These are phyloP conservation scores for Blepharisma undulans DNA, from an alignment of 169 alveolate genomes.

Conservation along the genomic window DNA sequence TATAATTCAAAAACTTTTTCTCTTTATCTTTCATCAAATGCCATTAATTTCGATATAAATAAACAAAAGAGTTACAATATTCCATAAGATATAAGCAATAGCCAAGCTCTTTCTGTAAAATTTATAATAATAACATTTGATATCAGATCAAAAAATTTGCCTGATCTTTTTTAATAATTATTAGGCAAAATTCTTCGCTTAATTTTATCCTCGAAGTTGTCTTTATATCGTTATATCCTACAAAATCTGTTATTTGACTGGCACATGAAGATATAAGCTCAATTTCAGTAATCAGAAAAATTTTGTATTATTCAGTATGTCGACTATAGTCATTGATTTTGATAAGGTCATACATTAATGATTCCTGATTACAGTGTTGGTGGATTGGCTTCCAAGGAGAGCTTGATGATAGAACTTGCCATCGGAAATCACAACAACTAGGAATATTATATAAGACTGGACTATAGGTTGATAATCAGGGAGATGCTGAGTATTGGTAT, in stretches of 20 bases:
- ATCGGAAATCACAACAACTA: constrained; percentile 1
- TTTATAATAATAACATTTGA: too few species aligned
- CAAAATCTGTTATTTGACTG: not conserved
- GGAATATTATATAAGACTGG: not conserved
- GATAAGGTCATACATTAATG: not conserved
- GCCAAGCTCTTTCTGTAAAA: too few species aligned
- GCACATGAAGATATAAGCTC: not conserved
- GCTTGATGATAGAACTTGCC: not conserved
- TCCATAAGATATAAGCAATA: too few species aligned
- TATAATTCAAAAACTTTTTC: too few species aligned
- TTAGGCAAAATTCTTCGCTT: not conserved
- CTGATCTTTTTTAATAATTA: not conserved
- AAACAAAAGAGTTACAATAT: too few species aligned
- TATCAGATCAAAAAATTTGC: too few species aligned
- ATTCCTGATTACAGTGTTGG: not conserved
- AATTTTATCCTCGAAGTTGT: not conserved
- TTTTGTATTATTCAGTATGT: not conserved
- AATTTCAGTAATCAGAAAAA: not conserved
- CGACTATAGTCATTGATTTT: not conserved
- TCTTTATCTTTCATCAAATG: too few species aligned
- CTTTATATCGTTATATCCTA: too few species aligned
- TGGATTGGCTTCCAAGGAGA: not conserved
- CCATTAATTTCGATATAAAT: too few species aligned
- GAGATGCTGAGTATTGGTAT: not conserved
- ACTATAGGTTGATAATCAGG: not conserved